Evolutionary conservation across 176 grass and related monocot species (phyloP).

Genomic region (Eragrostis nindensis): DNA sequence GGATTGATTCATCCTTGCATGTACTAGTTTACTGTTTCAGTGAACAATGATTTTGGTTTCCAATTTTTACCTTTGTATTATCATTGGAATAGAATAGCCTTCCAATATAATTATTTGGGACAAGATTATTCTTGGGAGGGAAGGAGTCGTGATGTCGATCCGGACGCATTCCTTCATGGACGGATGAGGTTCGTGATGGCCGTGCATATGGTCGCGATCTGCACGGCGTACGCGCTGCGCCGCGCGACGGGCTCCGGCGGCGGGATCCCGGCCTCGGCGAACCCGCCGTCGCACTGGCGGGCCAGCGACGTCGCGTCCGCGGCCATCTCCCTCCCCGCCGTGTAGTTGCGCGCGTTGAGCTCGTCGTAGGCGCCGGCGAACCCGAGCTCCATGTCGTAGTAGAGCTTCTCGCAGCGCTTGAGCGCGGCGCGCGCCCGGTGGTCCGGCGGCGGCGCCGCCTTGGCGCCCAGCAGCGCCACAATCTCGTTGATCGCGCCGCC

Average conservation of each 20-base stretch:
- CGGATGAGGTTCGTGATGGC: slow-evolving; percentile 59
- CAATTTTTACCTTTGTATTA: background rate
- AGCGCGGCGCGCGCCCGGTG: background rate
- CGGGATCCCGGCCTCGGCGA: slow-evolving; percentile 39
- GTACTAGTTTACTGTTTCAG: background rate
- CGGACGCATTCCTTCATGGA: background rate
- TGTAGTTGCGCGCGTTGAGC: slow-evolving; percentile 29
- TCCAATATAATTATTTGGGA: background rate
- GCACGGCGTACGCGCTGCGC: slow-evolving; percentile 23
- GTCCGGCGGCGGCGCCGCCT: background rate
- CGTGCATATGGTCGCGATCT: slow-evolving; percentile 37
- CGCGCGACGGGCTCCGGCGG: slow-evolving; percentile 22
- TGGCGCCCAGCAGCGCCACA: background rate
- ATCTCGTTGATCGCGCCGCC: slow-evolving; percentile 15
- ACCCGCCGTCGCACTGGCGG: slow-evolving; percentile 42
- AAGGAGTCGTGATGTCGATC: background rate
- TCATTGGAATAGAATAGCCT: background rate
- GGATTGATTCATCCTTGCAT: background rate
- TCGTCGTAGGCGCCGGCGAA: slow-evolving; percentile 40
- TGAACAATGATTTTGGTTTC: background rate
- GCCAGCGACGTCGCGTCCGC: slow-evolving; percentile 29
- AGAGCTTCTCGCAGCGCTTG: slow-evolving; percentile 21
- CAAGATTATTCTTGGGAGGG: background rate
- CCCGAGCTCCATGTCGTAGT: background rate
- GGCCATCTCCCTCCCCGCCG: slow-evolving; percentile 31